These are phyloP conservation scores for Galerina sulciceps DNA, from an alignment of 768 basidiomycete species.

Conservation along the genomic window DNA sequence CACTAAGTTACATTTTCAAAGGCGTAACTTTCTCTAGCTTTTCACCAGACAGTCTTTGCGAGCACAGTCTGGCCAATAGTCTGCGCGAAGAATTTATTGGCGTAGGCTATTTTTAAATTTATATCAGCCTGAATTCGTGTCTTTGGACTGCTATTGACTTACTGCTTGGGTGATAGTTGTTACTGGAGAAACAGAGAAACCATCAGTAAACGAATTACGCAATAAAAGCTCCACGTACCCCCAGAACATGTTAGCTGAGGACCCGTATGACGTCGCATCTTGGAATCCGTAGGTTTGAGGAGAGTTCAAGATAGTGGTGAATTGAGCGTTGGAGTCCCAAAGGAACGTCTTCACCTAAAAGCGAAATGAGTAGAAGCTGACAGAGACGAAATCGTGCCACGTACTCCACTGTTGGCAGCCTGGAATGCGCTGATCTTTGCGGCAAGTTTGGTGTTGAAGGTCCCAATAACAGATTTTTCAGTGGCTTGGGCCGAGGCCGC, in stretches of 20 bases:
- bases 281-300: constrained; percentile 55
- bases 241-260: constrained; percentile 52
- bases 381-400: constrained; percentile 12
- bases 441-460: constrained; percentile 55
- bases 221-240: constrained; percentile 37
- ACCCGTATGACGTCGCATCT: constrained; percentile 52
- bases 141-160: constrained; percentile 19
- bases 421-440: constrained; percentile 45
- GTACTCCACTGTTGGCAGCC: constrained; percentile 48
- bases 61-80: constrained; percentile 21
- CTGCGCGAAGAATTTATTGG: constrained; percentile 39
- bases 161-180: constrained; percentile 61
- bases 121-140: background rate
- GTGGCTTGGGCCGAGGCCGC: constrained; percentile 37
- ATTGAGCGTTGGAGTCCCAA: constrained; percentile 54
- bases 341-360: constrained; percentile 48
- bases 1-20: background rate
- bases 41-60: constrained; percentile 24
- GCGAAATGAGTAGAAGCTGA: background rate
- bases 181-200: constrained; percentile 34
- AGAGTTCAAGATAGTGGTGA: constrained; percentile 50
- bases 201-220: background rate
- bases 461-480: constrained; percentile 50
- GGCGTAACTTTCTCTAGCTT: background rate
- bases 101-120: constrained; percentile 33